phyloP scores from a whole-genome alignment of 2,329 filamentous ascomycete species.

The Aschersonia sp. region DNA sequence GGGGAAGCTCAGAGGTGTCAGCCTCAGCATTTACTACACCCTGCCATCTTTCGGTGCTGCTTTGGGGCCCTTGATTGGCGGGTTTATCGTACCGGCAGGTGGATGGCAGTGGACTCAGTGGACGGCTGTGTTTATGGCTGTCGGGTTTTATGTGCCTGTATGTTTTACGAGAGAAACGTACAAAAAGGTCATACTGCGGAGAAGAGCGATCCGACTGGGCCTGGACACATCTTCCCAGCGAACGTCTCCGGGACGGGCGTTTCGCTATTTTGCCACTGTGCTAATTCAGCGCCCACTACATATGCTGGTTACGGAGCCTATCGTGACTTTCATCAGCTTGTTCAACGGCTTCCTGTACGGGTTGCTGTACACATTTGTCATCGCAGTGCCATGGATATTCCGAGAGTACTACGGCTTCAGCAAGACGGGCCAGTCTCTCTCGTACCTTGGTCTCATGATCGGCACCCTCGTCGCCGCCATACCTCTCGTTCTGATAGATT shows the following conservation, averaged over 20 bases:
- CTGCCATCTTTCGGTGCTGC: slow-evolving; percentile 52
- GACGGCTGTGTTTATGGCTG: slow-evolving; percentile 21
- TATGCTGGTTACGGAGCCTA: slow-evolving; percentile 55
- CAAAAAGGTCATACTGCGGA: slow-evolving; percentile 38
- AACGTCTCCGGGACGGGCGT: slow-evolving; percentile 10
- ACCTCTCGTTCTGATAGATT: slow-evolving; percentile 30
- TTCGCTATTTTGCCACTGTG: slow-evolving; percentile 21
- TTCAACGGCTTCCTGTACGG: slow-evolving; percentile 51
- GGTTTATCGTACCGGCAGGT: slow-evolving; percentile 47
- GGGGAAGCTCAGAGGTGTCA: slow-evolving; percentile 20
- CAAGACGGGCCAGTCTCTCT: slow-evolving; percentile 42
- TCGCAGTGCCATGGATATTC: slow-evolving; percentile 52
- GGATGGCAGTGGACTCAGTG: slow-evolving; percentile 49
- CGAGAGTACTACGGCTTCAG: slow-evolving; percentile 43
- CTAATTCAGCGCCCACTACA: slow-evolving; percentile 49
- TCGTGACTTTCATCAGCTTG: slow-evolving; percentile 48
- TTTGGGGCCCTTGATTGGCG: slow-evolving; percentile 48
- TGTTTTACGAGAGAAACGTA: slow-evolving; percentile 48
- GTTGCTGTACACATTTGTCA: slow-evolving; percentile 45
- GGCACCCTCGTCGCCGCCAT: slow-evolving; percentile 41
- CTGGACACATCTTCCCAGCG: slow-evolving; percentile 12
- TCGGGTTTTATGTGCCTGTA: slow-evolving; percentile 40
- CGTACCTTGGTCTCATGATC: slow-evolving; percentile 54
- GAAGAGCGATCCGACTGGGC: slow-evolving; percentile 23
- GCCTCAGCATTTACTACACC: slow-evolving; percentile 48